Conservation (phyloP, 495 filamentous ascomycete species). For the Acidiella bohemica region DNA sequence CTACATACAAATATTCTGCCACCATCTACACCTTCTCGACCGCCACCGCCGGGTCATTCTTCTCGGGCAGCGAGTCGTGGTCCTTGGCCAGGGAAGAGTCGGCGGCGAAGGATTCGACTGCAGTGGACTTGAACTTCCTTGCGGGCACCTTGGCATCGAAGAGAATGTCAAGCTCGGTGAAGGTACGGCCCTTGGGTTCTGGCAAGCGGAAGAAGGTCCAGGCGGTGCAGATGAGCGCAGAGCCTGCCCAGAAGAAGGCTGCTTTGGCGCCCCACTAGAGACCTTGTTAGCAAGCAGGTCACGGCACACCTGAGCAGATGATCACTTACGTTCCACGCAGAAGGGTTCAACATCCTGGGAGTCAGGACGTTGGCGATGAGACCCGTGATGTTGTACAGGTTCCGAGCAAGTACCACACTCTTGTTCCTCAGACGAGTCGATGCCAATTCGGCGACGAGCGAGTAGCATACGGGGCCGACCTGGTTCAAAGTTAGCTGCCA, state of each 20-base stretch:
- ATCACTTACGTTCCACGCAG: slow-evolving; percentile 1
- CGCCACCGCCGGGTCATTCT: background rate
- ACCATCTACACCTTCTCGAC: background rate
- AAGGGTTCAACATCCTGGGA: background rate
- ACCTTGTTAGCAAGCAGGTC: too few species aligned
- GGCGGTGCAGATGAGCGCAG: slow-evolving; percentile 19
- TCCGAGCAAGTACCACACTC: slow-evolving; percentile 57
- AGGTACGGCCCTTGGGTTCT: slow-evolving; percentile 29
- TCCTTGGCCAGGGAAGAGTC: background rate
- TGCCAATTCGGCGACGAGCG: slow-evolving; percentile 60
- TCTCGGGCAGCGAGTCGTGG: background rate
- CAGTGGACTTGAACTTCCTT: slow-evolving; percentile 4
- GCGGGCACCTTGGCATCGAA: slow-evolving; percentile 8
- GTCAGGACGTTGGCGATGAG: slow-evolving; percentile 59
- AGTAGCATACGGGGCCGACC: slow-evolving; percentile 58
- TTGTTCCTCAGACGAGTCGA: slow-evolving; percentile 64
- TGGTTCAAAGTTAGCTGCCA: too few species aligned
- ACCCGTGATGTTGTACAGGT: slow-evolving; percentile 56
- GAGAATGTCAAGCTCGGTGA: slow-evolving; percentile 11
- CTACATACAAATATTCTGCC: background rate
- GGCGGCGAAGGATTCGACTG: slow-evolving; percentile 3
- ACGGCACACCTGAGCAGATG: too few species aligned
- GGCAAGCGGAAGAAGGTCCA: slow-evolving; percentile 34
- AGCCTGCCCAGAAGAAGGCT: slow-evolving; percentile 5
- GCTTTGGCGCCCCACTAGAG: slow-evolving; percentile 6